Evolutionary conservation across 148 eudicot genomes (phyloP), one percentile per base, ranked within the genome.

Genomic region (Persicaria tinctoria): DNA sequence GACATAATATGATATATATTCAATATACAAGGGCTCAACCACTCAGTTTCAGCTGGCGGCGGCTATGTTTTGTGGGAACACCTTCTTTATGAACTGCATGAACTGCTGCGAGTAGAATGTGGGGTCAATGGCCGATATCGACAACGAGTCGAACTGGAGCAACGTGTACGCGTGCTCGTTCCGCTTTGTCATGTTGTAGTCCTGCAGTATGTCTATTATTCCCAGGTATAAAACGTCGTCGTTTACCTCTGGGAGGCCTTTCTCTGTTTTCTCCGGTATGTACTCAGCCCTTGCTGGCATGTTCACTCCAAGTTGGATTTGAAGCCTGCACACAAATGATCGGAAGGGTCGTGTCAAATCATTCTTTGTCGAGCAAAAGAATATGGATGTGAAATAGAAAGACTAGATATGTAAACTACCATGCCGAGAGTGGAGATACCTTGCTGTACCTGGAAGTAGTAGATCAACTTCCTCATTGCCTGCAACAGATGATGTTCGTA

Each of bases 391-490:
- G 32, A 27, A 27, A 1, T n/a, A 27, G 32, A 27, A 1, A 27
- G 32, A 27, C 1, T 27, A 27, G 32, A 27, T 1, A 27, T 1
- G 32, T 27, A 27, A 27, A 27, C 32, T 27, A 27, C 32, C 32
- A 27, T 1, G 32, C 0, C 1, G 32, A 27, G 32, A 27, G 32
- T 27, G 32, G 32, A 27, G 51, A 50, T 59, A 92, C 99, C 97
- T 95, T 81, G 99, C 97, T 81, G 92, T 92, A 72, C 97, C 99
- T 18, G 98, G 98, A 80, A 95, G 99, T 75, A 95, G 99, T 70
- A 95, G 91, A 90, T 95, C 99, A 46, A 95, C 99, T 89, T 89
- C 99, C 84, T 86, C 90, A 74, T 85, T 86, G 70, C 99, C 97
- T 44, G 94, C 81, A 44, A 92, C 93, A 73, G 96, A 90, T 73